Conservation (phyloP, 179 eudicot species). For the Carnegiea gigantea region DNA sequence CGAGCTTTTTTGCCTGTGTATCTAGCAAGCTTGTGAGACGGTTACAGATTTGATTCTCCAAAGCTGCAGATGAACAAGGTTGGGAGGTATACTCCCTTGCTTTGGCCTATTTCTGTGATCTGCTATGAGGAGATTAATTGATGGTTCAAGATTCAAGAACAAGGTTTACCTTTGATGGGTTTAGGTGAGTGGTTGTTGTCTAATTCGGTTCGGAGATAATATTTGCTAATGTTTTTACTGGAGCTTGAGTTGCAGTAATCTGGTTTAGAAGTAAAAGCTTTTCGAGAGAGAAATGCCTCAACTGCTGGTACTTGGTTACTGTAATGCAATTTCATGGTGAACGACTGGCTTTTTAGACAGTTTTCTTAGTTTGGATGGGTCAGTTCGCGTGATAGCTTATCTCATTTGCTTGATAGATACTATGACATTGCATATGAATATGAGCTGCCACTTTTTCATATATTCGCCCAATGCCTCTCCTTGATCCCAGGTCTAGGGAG, state of each 20-base stretch:
- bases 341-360: not conserved
- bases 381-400: too few relatives aligned
- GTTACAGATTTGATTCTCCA: not conserved
- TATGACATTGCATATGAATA: too few relatives aligned
- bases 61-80: not conserved
- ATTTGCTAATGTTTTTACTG: not conserved
- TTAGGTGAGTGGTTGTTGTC: too few relatives aligned
- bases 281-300: not conserved
- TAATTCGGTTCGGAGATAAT: not conserved
- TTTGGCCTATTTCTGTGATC: not conserved
- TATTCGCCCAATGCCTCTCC: too few relatives aligned
- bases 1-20: slow-evolving; percentile 4
- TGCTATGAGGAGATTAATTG: not conserved
- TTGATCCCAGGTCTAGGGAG: too few relatives aligned
- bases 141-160: not conserved
- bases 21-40: not conserved
- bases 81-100: not conserved
- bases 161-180: too few relatives aligned
- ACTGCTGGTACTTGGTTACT: not conserved
- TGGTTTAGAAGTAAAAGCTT: not conserved
- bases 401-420: too few relatives aligned
- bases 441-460: too few relatives aligned
- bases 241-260: not conserved
- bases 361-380: too few relatives aligned
- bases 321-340: too few relatives aligned